Evolutionary conservation across 805 yeast genomes (phyloP).

Genomic region (Dipodascopsis uninucleata): DNA sequence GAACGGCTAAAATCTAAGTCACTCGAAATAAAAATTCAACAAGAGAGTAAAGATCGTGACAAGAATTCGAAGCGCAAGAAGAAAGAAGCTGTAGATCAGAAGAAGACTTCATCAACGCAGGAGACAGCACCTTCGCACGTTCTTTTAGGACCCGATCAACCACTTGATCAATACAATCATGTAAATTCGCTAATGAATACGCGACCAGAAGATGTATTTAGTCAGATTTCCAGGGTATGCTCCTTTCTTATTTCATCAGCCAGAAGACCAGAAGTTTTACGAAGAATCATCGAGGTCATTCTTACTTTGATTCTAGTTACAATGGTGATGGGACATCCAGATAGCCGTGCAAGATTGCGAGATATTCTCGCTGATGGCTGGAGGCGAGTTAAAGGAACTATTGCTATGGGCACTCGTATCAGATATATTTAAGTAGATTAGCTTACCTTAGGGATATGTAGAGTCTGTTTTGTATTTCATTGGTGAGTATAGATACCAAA

Average conservation of each 20-base stretch:
- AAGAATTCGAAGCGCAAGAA: neutral
- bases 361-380: neutral
- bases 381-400: constrained; percentile 5
- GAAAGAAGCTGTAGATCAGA: neutral
- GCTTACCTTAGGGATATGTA: too few relatives aligned
- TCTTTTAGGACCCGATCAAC: too few relatives aligned
- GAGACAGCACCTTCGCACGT: neutral
- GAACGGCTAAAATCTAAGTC: neutral
- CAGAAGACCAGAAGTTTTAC: constrained; percentile 6
- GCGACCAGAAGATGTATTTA: neutral
- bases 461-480: too few relatives aligned
- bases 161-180: too few relatives aligned
- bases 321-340: constrained; percentile 13
- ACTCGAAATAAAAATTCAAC: constrained; percentile 1
- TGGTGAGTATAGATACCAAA: too few relatives aligned
- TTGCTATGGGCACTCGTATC: constrained; percentile 14
- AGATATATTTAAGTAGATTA: constrained; percentile 10
- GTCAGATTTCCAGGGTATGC: neutral
- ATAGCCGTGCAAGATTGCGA: constrained; percentile 7
- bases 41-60: neutral
- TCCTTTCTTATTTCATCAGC: neutral
- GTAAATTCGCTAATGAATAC: neutral
- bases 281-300: constrained; percentile 7
- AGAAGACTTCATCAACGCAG: neutral
- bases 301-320: constrained; percentile 5